phyloP scores from a whole-genome alignment of 495 filamentous ascomycete genomes.

The Xylaria longipes region DNA sequence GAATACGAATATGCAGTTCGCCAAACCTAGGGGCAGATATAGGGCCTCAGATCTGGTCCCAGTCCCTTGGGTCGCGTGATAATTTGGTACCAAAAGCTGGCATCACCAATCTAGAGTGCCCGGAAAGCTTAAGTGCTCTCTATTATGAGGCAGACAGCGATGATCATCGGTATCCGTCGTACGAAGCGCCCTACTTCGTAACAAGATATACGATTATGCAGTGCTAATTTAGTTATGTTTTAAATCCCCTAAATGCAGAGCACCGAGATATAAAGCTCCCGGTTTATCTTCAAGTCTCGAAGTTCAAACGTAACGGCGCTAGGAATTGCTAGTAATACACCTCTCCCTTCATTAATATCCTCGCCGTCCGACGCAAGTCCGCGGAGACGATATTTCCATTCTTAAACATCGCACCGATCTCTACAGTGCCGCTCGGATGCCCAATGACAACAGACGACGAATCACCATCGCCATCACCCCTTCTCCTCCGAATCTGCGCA shows the following conservation, averaged over 20 bases:
- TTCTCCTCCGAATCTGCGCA: slow-evolving; percentile 34
- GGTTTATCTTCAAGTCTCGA: neutral
- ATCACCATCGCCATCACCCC: slow-evolving; percentile 9
- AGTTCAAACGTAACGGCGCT: neutral
- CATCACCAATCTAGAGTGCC: too few relatives aligned
- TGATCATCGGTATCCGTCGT: neutral
- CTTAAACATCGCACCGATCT: slow-evolving; percentile 57
- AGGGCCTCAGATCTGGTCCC: too few relatives aligned
- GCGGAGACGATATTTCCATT: slow-evolving; percentile 51
- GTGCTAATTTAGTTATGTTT: neutral
- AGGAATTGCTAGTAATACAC: slow-evolving; percentile 53
- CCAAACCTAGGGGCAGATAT: too few relatives aligned
- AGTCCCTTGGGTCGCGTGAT: too few relatives aligned
- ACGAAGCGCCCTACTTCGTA: neutral
- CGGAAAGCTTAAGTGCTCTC: too few relatives aligned
- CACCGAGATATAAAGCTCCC: neutral
- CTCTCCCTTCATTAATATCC: slow-evolving; percentile 62
- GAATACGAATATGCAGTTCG: too few relatives aligned
- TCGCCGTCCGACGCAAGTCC: slow-evolving; percentile 60
- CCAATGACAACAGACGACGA: slow-evolving; percentile 54
- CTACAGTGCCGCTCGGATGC: slow-evolving; percentile 66
- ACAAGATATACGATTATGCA: neutral
- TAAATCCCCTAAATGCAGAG: neutral
- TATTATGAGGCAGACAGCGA: too few relatives aligned
- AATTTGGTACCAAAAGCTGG: too few relatives aligned